Evolutionary conservation across 2,329 filamentous ascomycete genomes (phyloP), one percentile per base, ranked within the genome.

Genomic region (Hypoxylon sp.): DNA sequence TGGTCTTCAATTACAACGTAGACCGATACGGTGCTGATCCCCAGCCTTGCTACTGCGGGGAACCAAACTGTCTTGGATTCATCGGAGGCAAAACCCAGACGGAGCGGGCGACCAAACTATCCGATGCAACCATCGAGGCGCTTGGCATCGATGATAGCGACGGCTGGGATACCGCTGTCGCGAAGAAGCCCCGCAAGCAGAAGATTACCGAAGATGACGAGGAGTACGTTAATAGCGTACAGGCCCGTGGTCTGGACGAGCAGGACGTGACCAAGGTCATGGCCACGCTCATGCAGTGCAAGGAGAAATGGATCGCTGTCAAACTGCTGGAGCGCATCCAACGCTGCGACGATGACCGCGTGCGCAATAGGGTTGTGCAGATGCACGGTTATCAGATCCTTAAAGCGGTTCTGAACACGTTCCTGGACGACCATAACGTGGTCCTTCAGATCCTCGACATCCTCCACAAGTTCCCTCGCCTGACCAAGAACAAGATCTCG

Each of bases 1-100:
- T 99, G 54, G 93, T 97, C 18, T 99, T 99, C 81, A 97, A 99
- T 79, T 99, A 99, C 84, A 99, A 99, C 70, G 95, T 99, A 65
- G 95, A 99, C 76, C 88, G 95, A 64, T 99, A 99, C 72, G 95
- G 95, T 63, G 93, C 95, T 38, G 92, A 99, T 68, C 94, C 95
- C 38, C 94, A 98, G 75, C 92, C 92, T 23, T 99, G 95, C 77
- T 98, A 98, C 75, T 99, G 95, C 74, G 93, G 87, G 61, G 95
- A 99, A 76, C 82, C 88, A 15, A 98, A 97, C 72, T 99, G 95
- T 76, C 92, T 92, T 17, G 95, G 95, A 50, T 98, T 92, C 75
- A 97, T 99, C 66, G 95, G 95, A 66, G 95, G 95, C 71, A 97
- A 96, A 80, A 98, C 95, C 1, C 95, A 99, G 76, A 98, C 95